phyloP scores from a whole-genome alignment of 768 basidiomycete genomes.

The Leccinum ochraceum region DNA sequence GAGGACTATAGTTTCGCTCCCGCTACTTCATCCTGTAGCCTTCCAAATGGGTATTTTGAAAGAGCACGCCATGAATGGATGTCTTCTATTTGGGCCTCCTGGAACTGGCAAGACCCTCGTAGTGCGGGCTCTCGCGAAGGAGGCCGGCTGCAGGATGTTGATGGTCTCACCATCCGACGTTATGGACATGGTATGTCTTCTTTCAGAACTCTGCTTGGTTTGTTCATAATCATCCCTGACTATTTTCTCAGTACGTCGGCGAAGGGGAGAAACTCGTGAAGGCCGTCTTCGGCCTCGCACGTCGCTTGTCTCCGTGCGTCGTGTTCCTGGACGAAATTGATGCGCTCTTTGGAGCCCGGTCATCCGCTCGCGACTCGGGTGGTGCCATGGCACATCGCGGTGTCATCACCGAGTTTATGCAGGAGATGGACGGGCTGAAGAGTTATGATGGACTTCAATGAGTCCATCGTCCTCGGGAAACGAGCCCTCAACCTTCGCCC shows the following conservation, averaged over 20 bases:
- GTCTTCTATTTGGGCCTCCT: slow-evolving; percentile 89
- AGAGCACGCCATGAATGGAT: slow-evolving; percentile 89
- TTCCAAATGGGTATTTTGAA: slow-evolving; percentile 89
- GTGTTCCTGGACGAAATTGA: slow-evolving; percentile 96
- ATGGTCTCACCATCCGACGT: slow-evolving; percentile 90
- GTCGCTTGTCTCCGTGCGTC: slow-evolving; percentile 85
- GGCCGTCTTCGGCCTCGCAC: slow-evolving; percentile 85
- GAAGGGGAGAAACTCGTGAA: slow-evolving; percentile 90
- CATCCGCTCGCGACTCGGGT: slow-evolving; percentile 72
- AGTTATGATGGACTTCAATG: slow-evolving; percentile 14
- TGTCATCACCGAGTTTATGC: slow-evolving; percentile 91
- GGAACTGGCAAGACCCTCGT: slow-evolving; percentile 92
- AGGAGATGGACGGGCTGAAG: slow-evolving; percentile 94
- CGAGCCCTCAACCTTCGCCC: too few species aligned
- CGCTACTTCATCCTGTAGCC: slow-evolving; percentile 81
- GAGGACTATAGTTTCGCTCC: slow-evolving; percentile 87
- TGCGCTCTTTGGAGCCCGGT: slow-evolving; percentile 85
- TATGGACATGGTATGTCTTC: slow-evolving; percentile 81
- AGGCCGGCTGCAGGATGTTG: slow-evolving; percentile 93
- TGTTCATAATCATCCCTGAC: slow-evolving; percentile 6
- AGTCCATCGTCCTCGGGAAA: too few species aligned
- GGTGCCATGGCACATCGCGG: slow-evolving; percentile 84
- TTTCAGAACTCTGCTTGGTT: not conserved
- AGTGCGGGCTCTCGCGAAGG: slow-evolving; percentile 88
- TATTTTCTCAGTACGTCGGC: slow-evolving; percentile 66